These are phyloP conservation scores for Hymenoscyphus linearis DNA, from an alignment of 2,329 filamentous ascomycete genomes.

Conservation along the genomic window DNA sequence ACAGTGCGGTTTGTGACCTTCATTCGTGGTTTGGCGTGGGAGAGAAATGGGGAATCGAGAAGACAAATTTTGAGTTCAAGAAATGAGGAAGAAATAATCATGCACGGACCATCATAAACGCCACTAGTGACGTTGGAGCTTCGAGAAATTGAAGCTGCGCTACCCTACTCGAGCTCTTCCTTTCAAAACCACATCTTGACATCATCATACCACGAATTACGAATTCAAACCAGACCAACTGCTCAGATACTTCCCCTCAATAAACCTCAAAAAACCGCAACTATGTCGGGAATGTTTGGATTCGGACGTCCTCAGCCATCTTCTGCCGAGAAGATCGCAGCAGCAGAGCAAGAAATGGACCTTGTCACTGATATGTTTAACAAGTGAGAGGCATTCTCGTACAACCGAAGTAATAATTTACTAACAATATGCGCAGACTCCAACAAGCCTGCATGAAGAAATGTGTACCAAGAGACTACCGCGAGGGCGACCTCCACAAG, in stretches of 20 bases:
- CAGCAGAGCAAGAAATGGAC: slow-evolving; percentile 95
- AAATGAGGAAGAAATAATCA: not conserved
- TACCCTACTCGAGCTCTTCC: slow-evolving; percentile 1
- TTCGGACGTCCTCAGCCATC: slow-evolving; percentile 75
- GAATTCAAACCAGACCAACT: not conserved
- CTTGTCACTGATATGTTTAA: slow-evolving; percentile 98
- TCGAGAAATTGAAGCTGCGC: slow-evolving; percentile 18
- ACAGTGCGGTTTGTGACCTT: slow-evolving; percentile 9
- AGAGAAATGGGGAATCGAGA: not conserved
- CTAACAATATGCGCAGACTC: slow-evolving; percentile 49
- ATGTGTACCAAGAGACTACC: slow-evolving; percentile 88
- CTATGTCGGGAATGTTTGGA: slow-evolving; percentile 67
- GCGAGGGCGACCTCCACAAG: slow-evolving; percentile 96
- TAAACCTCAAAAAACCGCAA: slow-evolving; percentile 27
- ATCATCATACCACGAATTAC: not conserved
- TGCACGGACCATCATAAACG: not conserved
- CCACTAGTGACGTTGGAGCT: slow-evolving; percentile 21
- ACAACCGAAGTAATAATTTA: too few relatives aligned
- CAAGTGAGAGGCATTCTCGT: slow-evolving; percentile 56
- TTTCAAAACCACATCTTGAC: not conserved
- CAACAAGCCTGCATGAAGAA: slow-evolving; percentile 88
- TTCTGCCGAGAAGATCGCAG: slow-evolving; percentile 94
- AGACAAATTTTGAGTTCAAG: not conserved
- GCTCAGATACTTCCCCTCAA: not conserved
- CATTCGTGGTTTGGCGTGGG: not conserved